phyloP scores from a whole-genome alignment of 2,329 filamentous ascomycete genomes.

The Phialemoniopsis sp. region DNA sequence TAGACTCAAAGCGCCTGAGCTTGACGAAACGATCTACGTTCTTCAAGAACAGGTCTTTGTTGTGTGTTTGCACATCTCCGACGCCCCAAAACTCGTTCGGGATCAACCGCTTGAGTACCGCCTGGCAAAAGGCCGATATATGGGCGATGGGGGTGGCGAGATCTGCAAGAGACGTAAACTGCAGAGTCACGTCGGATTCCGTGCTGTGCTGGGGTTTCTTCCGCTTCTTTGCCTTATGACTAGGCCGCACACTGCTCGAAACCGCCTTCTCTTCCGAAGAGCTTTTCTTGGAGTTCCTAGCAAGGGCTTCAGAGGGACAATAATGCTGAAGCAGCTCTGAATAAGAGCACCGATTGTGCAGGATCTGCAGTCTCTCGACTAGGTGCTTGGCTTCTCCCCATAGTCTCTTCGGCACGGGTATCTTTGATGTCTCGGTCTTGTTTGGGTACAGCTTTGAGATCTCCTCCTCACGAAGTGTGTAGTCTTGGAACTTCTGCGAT shows the following conservation, averaged over 20 bases:
- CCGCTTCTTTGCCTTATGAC: slow-evolving; percentile 7
- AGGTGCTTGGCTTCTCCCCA: slow-evolving; percentile 58
- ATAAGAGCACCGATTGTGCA: slow-evolving; percentile 76
- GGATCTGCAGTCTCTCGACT: slow-evolving; percentile 62
- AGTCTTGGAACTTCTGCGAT: slow-evolving; percentile 74
- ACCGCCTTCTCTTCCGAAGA: neutral
- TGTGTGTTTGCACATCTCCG: slow-evolving; percentile 47
- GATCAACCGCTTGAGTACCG: slow-evolving; percentile 67
- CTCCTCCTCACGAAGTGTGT: slow-evolving; percentile 80
- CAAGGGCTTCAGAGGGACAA: slow-evolving; percentile 50
- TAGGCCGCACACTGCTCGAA: no score
- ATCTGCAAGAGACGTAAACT: slow-evolving; percentile 50
- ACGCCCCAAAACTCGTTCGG: slow-evolving; percentile 72
- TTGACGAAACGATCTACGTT: slow-evolving; percentile 75
- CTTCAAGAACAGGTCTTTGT: slow-evolving; percentile 57
- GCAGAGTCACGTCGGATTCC: slow-evolving; percentile 29
- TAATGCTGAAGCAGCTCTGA: slow-evolving; percentile 74
- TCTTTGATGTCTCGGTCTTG: slow-evolving; percentile 12
- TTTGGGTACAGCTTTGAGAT: slow-evolving; percentile 44
- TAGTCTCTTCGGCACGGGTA: slow-evolving; percentile 60
- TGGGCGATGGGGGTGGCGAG: slow-evolving; percentile 62
- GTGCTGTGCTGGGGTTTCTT: slow-evolving; percentile 13
- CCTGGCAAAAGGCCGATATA: slow-evolving; percentile 85
- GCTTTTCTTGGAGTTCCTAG: neutral
- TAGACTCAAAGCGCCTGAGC: slow-evolving; percentile 74